Conservation (phyloP, 148 eudicot species). For the Pouteria glomerata region DNA sequence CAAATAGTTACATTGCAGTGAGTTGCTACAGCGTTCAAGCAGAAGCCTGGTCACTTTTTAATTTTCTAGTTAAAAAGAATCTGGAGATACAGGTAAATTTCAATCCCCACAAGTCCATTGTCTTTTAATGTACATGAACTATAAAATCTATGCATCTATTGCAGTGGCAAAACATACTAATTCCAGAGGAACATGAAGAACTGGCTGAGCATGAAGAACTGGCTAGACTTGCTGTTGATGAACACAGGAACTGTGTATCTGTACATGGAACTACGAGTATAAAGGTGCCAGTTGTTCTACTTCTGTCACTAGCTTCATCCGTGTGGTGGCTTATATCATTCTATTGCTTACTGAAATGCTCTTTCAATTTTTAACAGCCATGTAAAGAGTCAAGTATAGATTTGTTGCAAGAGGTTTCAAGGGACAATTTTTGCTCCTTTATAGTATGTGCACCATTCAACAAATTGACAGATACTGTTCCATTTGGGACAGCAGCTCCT, state of each 20-base stretch:
- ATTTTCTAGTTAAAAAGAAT: background rate
- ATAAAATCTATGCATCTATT: background rate
- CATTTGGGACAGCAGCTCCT: background rate
- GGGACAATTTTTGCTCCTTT: background rate
- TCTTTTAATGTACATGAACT: background rate
- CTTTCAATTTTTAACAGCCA: background rate
- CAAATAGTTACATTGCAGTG: background rate
- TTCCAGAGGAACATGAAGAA: too few relatives aligned
- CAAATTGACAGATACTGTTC: background rate
- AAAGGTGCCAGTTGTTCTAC: background rate
- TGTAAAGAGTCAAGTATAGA: too few relatives aligned
- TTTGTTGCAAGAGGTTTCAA: conserved; percentile 1
- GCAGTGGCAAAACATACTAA: background rate
- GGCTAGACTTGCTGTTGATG: background rate
- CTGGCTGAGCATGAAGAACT: background rate
- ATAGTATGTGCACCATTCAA: background rate
- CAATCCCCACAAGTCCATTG: background rate
- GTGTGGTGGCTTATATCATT: background rate
- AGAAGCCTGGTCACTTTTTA: background rate
- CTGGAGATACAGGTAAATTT: background rate
- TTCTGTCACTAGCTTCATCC: too few relatives aligned
- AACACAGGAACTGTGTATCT: background rate
- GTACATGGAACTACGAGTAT: background rate
- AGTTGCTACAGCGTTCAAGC: background rate
- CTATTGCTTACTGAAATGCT: background rate